These are phyloP conservation scores for Cenchrus americanus DNA, from an alignment of 176 grass and related monocot genomes.

Conservation along the genomic window DNA sequence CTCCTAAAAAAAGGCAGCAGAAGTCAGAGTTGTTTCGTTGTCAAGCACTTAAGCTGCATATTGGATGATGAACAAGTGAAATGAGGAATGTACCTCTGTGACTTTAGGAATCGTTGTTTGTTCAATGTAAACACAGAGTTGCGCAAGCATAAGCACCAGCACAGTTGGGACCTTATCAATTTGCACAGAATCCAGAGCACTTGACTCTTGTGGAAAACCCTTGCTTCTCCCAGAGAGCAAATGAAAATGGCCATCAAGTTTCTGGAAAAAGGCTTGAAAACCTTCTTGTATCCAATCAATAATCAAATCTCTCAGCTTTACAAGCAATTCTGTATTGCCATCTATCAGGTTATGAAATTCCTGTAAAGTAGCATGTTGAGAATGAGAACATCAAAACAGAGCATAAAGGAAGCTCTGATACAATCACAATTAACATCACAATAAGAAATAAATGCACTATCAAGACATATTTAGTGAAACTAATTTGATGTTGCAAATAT, in stretches of 20 bases:
- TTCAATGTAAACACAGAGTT: slow-evolving; percentile 93
- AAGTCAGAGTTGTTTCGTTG: slow-evolving; percentile 36
- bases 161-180: slow-evolving; percentile 76
- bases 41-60: slow-evolving; percentile 20
- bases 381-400: slow-evolving; percentile 41
- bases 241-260: slow-evolving; percentile 85
- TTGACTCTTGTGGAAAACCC: slow-evolving; percentile 49
- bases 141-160: slow-evolving; percentile 80
- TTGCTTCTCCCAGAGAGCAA: slow-evolving; percentile 83
- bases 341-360: slow-evolving; percentile 90
- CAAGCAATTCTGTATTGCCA: slow-evolving; percentile 80
- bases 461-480: not conserved
- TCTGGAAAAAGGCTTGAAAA: slow-evolving; percentile 96
- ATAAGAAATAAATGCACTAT: too few relatives aligned
- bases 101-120: slow-evolving; percentile 90
- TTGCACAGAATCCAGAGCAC: slow-evolving; percentile 51
- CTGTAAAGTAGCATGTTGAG: slow-evolving; percentile 52
- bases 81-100: slow-evolving; percentile 69
- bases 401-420: slow-evolving; percentile 12
- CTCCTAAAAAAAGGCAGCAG: slow-evolving; percentile 58
- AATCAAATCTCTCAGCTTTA: slow-evolving; percentile 85
- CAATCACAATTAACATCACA: not conserved
- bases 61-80: slow-evolving; percentile 28
- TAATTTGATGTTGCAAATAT: not conserved
- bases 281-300: slow-evolving; percentile 99